Conservation (phyloP, 2,329 filamentous ascomycete genomes). For the Colletotrichum limetticola region DNA sequence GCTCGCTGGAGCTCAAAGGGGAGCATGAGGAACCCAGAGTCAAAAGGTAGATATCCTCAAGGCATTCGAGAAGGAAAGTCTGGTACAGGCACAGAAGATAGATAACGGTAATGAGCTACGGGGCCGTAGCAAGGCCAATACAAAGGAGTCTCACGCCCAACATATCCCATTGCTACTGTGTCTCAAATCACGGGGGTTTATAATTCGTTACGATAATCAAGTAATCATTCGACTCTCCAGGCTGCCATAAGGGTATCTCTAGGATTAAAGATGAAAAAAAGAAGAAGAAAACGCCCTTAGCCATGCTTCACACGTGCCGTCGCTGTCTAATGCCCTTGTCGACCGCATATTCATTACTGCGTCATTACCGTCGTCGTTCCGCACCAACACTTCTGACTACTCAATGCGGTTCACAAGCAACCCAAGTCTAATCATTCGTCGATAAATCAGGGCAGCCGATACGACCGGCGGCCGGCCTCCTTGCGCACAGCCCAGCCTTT, state of each 20-base stretch:
- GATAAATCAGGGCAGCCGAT: neutral
- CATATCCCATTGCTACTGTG: neutral
- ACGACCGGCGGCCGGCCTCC: constrained; percentile 44
- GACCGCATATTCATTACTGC: neutral
- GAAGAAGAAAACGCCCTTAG: neutral
- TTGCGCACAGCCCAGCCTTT: constrained; percentile 84
- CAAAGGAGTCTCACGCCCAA: neutral
- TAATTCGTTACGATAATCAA: too few species aligned
- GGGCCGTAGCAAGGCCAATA: neutral
- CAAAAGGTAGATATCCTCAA: neutral
- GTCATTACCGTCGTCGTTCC: neutral
- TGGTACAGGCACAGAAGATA: neutral
- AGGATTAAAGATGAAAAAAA: neutral
- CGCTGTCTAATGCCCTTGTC: neutral
- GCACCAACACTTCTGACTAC: neutral
- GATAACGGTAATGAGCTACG: neutral
- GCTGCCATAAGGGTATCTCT: constrained; percentile 21
- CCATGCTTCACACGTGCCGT: neutral
- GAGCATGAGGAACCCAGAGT: neutral
- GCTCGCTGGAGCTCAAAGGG: neutral
- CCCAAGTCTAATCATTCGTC: neutral
- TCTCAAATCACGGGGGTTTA: too few species aligned
- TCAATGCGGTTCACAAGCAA: neutral
- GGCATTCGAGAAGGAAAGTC: neutral
- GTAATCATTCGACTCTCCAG: too few species aligned